Evolutionary conservation across 306 rosid genomes (phyloP).

Genomic region (Malus fusca): DNA sequence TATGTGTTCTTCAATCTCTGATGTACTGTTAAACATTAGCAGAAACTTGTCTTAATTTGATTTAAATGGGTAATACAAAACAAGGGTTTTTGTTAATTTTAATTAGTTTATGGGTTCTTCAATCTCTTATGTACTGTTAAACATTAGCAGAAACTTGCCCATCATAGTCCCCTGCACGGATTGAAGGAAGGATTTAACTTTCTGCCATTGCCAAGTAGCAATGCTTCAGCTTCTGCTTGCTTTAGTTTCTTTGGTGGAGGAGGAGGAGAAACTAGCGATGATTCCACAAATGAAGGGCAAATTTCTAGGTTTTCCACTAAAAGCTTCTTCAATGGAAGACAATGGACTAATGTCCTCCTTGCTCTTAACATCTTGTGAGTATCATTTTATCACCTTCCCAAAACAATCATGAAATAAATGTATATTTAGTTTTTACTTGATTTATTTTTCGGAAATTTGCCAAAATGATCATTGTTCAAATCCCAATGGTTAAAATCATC

Average conservation of each 20-base stretch:
- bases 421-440: not conserved
- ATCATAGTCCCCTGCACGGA: slow-evolving; percentile 25
- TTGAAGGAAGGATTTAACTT: slow-evolving; percentile 20
- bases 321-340: slow-evolving; percentile 42
- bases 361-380: slow-evolving; percentile 76
- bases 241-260: slow-evolving; percentile 51
- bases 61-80: not conserved
- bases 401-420: not conserved
- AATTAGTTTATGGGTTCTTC: not conserved
- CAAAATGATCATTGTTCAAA: no score
- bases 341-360: slow-evolving; percentile 74
- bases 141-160: slow-evolving; percentile 31
- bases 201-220: slow-evolving; percentile 28
- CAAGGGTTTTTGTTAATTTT: not conserved
- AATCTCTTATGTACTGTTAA: not conserved
- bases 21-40: not conserved
- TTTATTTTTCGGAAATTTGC: no score
- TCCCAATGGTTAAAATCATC: no score
- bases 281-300: slow-evolving; percentile 26
- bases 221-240: slow-evolving; percentile 37
- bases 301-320: slow-evolving; percentile 29
- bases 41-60: slow-evolving; percentile 27
- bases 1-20: not conserved
- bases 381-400: slow-evolving; percentile 10
- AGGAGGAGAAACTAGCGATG: slow-evolving; percentile 40